phyloP scores from a whole-genome alignment of 2,329 filamentous ascomycete genomes.

The Pseudogymnoascus sp. region DNA sequence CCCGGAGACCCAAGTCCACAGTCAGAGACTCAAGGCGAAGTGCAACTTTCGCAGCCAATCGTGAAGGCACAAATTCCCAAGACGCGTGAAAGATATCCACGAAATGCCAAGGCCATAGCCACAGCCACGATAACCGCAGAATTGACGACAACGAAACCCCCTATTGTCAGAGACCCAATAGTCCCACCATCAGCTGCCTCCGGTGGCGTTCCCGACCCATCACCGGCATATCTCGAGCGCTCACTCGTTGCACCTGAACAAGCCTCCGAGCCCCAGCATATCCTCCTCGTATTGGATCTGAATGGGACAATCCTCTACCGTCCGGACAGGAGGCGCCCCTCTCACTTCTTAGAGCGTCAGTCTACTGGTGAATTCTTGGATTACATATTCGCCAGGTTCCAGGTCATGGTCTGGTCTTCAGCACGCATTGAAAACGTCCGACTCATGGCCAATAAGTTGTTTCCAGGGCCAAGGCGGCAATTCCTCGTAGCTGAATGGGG shows the following conservation, averaged over 20 bases:
- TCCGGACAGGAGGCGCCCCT: conserved; percentile 42
- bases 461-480: conserved; percentile 45
- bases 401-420: conserved; percentile 86
- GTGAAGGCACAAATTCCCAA: neutral
- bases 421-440: conserved; percentile 66
- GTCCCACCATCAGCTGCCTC: conserved; percentile 4
- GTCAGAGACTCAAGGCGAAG: neutral
- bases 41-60: neutral
- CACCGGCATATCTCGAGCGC: conserved; percentile 50
- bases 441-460: conserved; percentile 57
- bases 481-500: conserved; percentile 67
- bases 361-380: conserved; percentile 60
- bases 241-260: conserved; percentile 38
- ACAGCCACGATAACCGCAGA: neutral
- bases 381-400: conserved; percentile 67
- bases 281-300: conserved; percentile 83
- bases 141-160: neutral
- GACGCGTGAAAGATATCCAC: neutral
- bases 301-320: conserved; percentile 85
- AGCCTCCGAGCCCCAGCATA: conserved; percentile 44
- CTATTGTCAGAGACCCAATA: neutral
- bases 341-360: conserved; percentile 57
- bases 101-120: neutral
- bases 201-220: conserved; percentile 47
- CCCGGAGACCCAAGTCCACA: neutral